Evolutionary conservation across 805 yeast species (phyloP).

Genomic region (Kuraishia hungarica): DNA sequence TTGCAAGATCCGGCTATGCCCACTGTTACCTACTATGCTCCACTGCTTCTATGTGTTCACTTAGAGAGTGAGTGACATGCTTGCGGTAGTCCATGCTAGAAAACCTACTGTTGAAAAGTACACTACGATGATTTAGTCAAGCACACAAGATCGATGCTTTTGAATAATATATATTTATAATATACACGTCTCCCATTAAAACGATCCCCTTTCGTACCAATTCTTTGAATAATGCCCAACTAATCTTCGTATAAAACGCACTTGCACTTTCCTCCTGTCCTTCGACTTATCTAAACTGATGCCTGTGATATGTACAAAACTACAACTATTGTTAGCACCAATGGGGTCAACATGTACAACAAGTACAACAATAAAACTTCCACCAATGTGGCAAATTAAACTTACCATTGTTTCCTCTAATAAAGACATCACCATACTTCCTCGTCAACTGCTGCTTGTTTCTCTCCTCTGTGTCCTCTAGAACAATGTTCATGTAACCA

Average conservation of each 20-base stretch:
- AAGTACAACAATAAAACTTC: background rate
- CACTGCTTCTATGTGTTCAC: too few relatives aligned
- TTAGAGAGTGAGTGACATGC: too few relatives aligned
- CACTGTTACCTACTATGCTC: background rate
- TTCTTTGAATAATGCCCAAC: background rate
- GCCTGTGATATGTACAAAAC: constrained; percentile 4
- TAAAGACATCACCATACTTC: constrained; percentile 67
- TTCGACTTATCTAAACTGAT: background rate
- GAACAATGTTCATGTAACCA: constrained; percentile 92
- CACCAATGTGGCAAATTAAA: constrained; percentile 10
- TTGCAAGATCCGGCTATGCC: background rate
- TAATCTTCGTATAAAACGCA: background rate
- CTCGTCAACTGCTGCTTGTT: constrained; percentile 40
- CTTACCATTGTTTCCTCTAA: constrained; percentile 81
- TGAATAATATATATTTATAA: background rate
- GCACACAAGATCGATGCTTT: background rate
- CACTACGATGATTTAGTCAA: too few relatives aligned
- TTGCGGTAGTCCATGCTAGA: too few relatives aligned
- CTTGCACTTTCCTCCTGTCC: background rate
- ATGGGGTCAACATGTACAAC: background rate
- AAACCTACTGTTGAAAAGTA: too few relatives aligned
- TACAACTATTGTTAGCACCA: background rate
- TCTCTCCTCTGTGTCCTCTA: constrained; percentile 67
- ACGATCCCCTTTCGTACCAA: background rate
- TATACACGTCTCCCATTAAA: background rate